These are phyloP conservation scores for Wickerhamiella lipophila DNA, from an alignment of 805 yeast genomes.

Conservation along the genomic window DNA sequence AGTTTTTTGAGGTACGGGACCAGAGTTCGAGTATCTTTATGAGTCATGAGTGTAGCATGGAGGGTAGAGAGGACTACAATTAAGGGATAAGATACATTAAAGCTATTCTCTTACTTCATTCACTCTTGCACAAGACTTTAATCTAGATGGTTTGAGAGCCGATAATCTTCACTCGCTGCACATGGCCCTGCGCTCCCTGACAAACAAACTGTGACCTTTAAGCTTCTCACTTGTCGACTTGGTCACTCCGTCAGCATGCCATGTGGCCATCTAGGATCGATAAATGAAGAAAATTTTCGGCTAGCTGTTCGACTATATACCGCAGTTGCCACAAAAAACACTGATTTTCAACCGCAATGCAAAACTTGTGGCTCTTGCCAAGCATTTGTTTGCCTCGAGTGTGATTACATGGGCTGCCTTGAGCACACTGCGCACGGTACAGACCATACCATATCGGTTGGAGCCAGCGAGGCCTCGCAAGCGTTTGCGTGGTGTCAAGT, in stretches of 20 bases:
- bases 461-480: slow-evolving; percentile 46
- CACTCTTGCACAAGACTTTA: no score
- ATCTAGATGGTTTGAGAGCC: no score
- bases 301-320: slow-evolving; percentile 1
- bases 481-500: slow-evolving; percentile 40
- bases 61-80: no score
- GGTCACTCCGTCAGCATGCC: slow-evolving; percentile 5
- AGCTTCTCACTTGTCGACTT: no score
- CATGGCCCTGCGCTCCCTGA: no score
- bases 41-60: no score
- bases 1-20: slow-evolving; percentile 57
- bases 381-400: slow-evolving; percentile 26
- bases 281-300: neutral
- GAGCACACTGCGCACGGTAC: slow-evolving; percentile 14
- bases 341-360: neutral
- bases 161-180: no score
- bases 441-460: slow-evolving; percentile 49
- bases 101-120: no score
- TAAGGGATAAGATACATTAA: no score
- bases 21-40: slow-evolving; percentile 17
- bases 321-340: slow-evolving; percentile 7
- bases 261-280: neutral
- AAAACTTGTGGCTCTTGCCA: slow-evolving; percentile 7
- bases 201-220: no score
- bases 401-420: slow-evolving; percentile 20